Conservation (phyloP, 371 early-diverging fungal genomes). For the Lichtheimia hyalospora region DNA sequence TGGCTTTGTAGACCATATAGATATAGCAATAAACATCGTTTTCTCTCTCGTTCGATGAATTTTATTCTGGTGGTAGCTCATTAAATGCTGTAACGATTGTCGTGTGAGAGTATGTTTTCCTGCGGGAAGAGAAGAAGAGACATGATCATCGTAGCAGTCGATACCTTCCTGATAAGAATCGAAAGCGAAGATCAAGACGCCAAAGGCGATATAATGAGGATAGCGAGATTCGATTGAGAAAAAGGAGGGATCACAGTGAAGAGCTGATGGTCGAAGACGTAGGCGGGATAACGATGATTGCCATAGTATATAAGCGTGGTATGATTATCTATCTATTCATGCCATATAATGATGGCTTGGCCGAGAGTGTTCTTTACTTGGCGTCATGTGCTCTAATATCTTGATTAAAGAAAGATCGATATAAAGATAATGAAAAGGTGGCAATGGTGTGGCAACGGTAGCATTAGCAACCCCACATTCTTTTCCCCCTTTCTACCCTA, state of each 20-base stretch:
- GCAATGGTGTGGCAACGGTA: no score
- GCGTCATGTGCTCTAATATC: no score
- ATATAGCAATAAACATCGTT: neutral
- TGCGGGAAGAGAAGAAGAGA: constrained; percentile 1
- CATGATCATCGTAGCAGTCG: constrained; percentile 4
- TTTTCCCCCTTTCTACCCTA: no score
- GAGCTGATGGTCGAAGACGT: constrained; percentile 2
- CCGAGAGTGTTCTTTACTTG: no score
- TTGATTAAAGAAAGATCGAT: no score
- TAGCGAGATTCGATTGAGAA: constrained; percentile 2
- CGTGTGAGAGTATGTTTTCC: constrained; percentile 1
- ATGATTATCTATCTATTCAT: no score
- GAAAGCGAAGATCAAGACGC: constrained; percentile 2
- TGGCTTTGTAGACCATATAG: neutral
- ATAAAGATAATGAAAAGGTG: no score
- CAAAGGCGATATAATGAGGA: constrained; percentile 4
- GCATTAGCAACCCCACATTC: no score
- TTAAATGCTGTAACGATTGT: constrained; percentile 1
- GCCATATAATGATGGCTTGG: no score
- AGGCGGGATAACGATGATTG: neutral
- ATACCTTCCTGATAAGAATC: constrained; percentile 1
- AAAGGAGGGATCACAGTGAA: constrained; percentile 1
- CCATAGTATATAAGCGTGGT: no score
- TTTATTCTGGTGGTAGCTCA: neutral
- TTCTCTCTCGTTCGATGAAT: neutral